Base-by-base conservation (phyloP, 2,329 filamentous ascomycete genomes). In the Zymoseptoria pseudotritici region DNA sequence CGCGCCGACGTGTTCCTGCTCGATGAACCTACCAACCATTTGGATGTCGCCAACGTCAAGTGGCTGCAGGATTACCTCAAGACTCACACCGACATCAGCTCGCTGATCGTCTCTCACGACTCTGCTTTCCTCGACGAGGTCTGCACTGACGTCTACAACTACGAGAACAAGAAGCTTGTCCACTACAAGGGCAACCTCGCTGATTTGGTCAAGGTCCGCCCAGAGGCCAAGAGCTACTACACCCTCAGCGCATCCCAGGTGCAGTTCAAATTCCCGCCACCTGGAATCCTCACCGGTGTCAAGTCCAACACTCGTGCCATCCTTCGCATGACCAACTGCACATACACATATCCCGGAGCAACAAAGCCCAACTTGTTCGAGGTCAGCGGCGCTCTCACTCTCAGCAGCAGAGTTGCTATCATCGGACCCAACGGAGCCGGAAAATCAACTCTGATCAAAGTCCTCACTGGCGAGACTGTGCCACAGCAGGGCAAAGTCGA, bases 111-210 rank as follows among this genome's bases (percentile, higher is more conserved):
- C 67, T 95, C 90, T 73, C 94, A 99, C 89, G 94, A 99, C 83
- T 97, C 93, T 2, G 88, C 89, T 21, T 99, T 99, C 83, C 80
- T 99, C 60, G 94, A 99, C 73, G 91, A 93, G 66, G 92, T 99
- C 67, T 97, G 93, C 72, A 99, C 94, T 6, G 94, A 99, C 73
- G 97, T 99, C 72, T 97, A 97, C 79, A 94, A 99, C 79, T 99
- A 99, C 78, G 94, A 99, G 77, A 85, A 87, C 76, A 99, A 99
- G 86, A 99, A 97, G 81, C 84, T 99, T 29, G 86, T 86, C 21
- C 87, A 85, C 77, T 93, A 90, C 83, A 88, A 87, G 79, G 90
- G 90, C 65, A 93, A 94, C 76, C 80, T 94, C 60, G 85, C 85
- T 20, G 86, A 82, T 53, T 97, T 99, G 72, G 94, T 99, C 73